Evolutionary conservation across 805 yeast genomes (phyloP).

Genomic region (Metschnikowia kunwiensis): DNA sequence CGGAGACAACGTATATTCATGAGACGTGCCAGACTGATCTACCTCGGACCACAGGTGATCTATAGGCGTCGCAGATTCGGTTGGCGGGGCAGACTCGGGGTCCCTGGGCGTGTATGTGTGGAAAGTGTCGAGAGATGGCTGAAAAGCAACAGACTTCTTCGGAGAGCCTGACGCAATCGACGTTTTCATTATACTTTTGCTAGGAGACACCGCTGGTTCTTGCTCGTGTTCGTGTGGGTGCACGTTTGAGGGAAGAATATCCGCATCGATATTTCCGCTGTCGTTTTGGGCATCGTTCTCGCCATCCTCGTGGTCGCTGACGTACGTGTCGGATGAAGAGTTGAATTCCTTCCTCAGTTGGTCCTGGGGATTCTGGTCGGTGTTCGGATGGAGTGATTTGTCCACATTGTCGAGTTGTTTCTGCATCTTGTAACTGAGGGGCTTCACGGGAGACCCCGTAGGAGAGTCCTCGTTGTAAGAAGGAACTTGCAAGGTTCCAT

Average conservation of each 20-base stretch:
- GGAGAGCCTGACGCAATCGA: conserved; percentile 28
- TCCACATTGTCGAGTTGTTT: neutral
- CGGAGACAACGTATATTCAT: conserved; percentile 10
- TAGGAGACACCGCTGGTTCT: conserved; percentile 26
- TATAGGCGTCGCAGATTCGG: conserved; percentile 3
- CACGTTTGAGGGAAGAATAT: too few species aligned
- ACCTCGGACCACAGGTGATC: conserved; percentile 17
- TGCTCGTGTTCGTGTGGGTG: neutral
- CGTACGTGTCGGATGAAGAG: conserved; percentile 42
- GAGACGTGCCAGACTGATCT: conserved; percentile 6
- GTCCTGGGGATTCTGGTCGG: neutral
- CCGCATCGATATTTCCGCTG: too few species aligned
- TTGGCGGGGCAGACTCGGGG: neutral
- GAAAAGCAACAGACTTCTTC: conserved; percentile 39
- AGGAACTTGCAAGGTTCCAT: conserved; percentile 15
- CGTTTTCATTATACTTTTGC: conserved; percentile 37
- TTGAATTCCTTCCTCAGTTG: conserved; percentile 28
- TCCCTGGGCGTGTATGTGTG: conserved; percentile 12
- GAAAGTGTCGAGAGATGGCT: conserved; percentile 14
- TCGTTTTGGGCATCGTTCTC: neutral
- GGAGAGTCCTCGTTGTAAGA: conserved; percentile 12
- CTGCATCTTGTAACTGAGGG: conserved; percentile 27
- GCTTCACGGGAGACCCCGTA: conserved; percentile 31
- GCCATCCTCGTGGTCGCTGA: conserved; percentile 26
- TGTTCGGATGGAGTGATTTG: neutral